A percentile compares a stretch with the other conserved stretches of the same genome.
Evolutionary conservation across 2,329 filamentous ascomycete genomes (phyloP).

Genomic region (Talaromyces sp.): DNA sequence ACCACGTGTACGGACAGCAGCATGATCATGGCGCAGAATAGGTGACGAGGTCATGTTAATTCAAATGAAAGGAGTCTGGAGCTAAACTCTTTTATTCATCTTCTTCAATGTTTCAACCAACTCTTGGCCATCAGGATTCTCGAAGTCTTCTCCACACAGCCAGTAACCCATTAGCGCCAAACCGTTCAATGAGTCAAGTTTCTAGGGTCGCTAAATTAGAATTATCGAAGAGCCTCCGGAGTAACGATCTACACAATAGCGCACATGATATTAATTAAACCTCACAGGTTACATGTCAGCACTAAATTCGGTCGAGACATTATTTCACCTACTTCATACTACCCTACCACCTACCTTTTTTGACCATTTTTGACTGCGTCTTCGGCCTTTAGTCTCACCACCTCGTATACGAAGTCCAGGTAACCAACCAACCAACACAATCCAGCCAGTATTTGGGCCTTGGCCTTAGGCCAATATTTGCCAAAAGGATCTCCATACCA

Average conservation of each 20-base stretch:
- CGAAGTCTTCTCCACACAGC: too few species aligned
- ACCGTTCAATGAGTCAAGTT: too few species aligned
- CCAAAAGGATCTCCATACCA: not conserved
- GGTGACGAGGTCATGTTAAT: not conserved
- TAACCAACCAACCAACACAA: not conserved
- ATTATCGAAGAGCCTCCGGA: not conserved
- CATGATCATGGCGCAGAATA: not conserved
- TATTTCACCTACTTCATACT: not conserved
- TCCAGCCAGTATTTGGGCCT: not conserved
- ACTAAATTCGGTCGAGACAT: not conserved
- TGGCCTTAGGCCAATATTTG: not conserved
- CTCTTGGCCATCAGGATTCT: not conserved
- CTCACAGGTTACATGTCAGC: not conserved
- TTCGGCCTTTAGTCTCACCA: not conserved
- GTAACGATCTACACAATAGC: not conserved
- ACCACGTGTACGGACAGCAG: not conserved
- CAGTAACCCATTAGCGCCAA: too few species aligned
- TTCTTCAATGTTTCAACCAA: not conserved
- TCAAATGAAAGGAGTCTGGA: not conserved
- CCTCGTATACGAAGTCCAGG: not conserved
- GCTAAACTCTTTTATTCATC: not conserved
- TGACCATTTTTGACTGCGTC: not conserved
- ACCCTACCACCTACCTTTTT: not conserved
- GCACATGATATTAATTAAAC: not conserved
- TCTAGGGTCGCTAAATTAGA: not conserved